These are phyloP conservation scores for Paramecium sonneborni DNA, from an alignment of 73 alveolate species.

Conservation along the genomic window DNA sequence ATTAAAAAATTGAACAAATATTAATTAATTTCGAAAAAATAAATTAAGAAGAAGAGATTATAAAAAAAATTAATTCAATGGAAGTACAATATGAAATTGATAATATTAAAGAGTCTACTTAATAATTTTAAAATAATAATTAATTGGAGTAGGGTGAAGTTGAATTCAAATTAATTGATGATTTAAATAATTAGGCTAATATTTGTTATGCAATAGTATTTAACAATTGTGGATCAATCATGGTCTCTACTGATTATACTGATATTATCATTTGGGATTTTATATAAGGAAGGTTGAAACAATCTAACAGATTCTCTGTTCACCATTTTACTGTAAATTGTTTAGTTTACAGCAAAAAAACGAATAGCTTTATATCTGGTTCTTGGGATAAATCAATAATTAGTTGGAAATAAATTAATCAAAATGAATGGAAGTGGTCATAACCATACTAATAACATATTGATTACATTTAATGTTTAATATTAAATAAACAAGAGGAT, in stretches of 20 bases:
- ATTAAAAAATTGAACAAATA: too few species aligned
- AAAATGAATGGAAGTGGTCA: not conserved
- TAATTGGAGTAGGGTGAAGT: not conserved
- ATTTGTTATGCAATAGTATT: not conserved
- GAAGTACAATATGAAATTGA: too few species aligned
- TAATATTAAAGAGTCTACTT: too few species aligned
- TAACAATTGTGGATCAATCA: not conserved
- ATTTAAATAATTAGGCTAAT: not conserved
- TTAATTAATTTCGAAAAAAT: too few species aligned
- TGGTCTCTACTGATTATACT: not conserved
- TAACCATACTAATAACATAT: not conserved
- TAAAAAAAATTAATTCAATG: too few species aligned
- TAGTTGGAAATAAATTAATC: not conserved
- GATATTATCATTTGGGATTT: not conserved
- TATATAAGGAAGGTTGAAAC: not conserved
- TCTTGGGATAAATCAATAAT: not conserved
- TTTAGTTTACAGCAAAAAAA: not conserved
- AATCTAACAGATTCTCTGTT: not conserved
- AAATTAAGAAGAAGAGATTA: too few species aligned
- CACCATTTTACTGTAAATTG: not conserved
- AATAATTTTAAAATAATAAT: too few species aligned
- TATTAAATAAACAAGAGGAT: not conserved
- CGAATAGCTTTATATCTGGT: not conserved
- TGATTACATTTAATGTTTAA: not conserved
- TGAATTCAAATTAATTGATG: not conserved